A percentile compares a stretch with the other conserved stretches of the same genome.
Evolutionary conservation across 2,329 filamentous ascomycete species (phyloP).

Genomic region (Alternaria brassicae): DNA sequence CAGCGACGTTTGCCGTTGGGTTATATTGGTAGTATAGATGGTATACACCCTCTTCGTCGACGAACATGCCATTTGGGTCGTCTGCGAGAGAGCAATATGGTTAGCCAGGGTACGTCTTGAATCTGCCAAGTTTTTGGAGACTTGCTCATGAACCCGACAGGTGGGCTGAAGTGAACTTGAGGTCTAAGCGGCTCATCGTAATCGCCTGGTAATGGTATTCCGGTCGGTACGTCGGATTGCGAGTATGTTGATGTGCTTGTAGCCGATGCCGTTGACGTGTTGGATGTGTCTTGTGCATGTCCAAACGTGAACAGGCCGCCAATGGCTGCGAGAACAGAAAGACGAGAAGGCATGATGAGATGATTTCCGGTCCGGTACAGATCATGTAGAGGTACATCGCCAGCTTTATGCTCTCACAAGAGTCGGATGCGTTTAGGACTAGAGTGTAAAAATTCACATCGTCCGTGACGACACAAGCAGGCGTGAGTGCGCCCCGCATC

Average conservation of each 20-base stretch:
- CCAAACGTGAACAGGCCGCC: constrained; percentile 1
- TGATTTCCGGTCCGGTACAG: background rate
- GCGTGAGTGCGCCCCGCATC: background rate
- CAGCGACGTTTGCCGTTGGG: constrained; percentile 57
- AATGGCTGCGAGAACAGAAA: constrained; percentile 3
- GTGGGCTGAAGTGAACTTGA: constrained; percentile 65
- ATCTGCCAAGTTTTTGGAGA: background rate
- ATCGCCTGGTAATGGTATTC: constrained; percentile 50
- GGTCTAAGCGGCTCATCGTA: constrained; percentile 55
- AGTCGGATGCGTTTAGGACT: background rate
- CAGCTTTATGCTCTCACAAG: background rate
- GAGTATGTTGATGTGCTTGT: constrained; percentile 28
- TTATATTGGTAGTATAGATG: constrained; percentile 73
- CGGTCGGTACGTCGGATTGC: constrained; percentile 37
- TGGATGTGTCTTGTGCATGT: background rate
- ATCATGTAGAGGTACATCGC: background rate
- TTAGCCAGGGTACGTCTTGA: background rate
- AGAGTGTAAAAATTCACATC: background rate
- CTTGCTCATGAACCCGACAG: constrained; percentile 56
- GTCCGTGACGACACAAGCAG: background rate
- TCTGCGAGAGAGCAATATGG: constrained; percentile 29
- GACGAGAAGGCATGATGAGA: constrained; percentile 4
- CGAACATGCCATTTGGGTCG: constrained; percentile 70
- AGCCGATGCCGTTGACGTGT: background rate
- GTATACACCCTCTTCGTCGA: constrained; percentile 64